These are phyloP conservation scores for Mycena galopus DNA, from an alignment of 768 basidiomycete species.

Conservation along the genomic window DNA sequence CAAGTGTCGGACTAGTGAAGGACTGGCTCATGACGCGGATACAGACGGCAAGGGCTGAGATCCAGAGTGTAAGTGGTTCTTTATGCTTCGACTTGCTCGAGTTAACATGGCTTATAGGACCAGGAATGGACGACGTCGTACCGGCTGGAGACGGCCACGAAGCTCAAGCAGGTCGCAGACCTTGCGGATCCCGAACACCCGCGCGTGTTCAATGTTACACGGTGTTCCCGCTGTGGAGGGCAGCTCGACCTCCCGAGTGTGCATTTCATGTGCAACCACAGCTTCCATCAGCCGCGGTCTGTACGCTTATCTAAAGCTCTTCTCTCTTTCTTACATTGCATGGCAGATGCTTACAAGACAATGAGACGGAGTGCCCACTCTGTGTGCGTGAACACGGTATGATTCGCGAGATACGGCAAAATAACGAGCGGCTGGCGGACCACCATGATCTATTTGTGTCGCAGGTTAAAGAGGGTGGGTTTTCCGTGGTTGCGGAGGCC, in stretches of 20 bases:
- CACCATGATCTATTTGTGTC: slow-evolving; percentile 85
- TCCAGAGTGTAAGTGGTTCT: slow-evolving; percentile 75
- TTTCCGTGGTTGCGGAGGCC: slow-evolving; percentile 76
- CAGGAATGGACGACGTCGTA: slow-evolving; percentile 90
- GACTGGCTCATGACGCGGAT: slow-evolving; percentile 90
- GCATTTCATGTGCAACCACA: slow-evolving; percentile 99
- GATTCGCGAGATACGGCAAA: slow-evolving; percentile 89
- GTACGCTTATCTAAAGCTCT: slow-evolving; percentile 21
- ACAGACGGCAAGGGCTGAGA: slow-evolving; percentile 77
- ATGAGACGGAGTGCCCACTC: slow-evolving; percentile 90
- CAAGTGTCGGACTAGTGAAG: slow-evolving; percentile 92
- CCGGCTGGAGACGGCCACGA: slow-evolving; percentile 83
- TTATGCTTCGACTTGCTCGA: slow-evolving; percentile 16
- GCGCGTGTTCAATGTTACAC: slow-evolving; percentile 92
- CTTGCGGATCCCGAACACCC: slow-evolving; percentile 85
- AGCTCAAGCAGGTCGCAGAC: slow-evolving; percentile 85
- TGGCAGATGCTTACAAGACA: slow-evolving; percentile 86
- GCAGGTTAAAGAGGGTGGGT: slow-evolving; percentile 81
- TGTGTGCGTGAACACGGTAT: slow-evolving; percentile 91
- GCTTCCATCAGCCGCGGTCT: slow-evolving; percentile 91
- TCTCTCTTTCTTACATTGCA: not conserved
- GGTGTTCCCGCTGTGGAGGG: slow-evolving; percentile 90
- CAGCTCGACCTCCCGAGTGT: slow-evolving; percentile 93
- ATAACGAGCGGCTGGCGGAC: slow-evolving; percentile 87
- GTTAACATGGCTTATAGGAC: slow-evolving; percentile 65